These are phyloP conservation scores for Mycena sp. DNA, from an alignment of 1,284 basidiomycete genomes.

Conservation along the genomic window DNA sequence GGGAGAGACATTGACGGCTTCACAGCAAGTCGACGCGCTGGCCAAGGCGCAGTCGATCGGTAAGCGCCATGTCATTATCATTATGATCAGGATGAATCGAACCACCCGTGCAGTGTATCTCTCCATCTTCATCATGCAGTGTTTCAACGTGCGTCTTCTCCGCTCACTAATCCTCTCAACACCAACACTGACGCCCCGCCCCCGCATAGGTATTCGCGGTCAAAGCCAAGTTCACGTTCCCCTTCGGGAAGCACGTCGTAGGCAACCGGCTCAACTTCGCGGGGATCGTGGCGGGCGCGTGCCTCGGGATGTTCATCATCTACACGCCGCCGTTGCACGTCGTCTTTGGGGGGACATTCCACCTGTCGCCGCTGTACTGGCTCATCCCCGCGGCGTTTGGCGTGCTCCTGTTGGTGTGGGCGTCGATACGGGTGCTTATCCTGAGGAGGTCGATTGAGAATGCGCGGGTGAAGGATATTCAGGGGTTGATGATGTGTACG, in stretches of 20 bases:
- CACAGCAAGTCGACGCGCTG: slow-evolving; percentile 65
- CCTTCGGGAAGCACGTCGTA: slow-evolving; percentile 65
- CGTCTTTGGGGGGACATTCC: slow-evolving; percentile 70
- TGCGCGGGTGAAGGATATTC: slow-evolving; percentile 69
- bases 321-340: slow-evolving; percentile 75
- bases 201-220: slow-evolving; percentile 69
- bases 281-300: slow-evolving; percentile 70
- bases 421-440: slow-evolving; percentile 65
- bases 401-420: slow-evolving; percentile 65
- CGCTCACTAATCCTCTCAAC: neutral
- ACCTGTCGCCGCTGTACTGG: slow-evolving; percentile 72
- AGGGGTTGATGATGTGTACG: slow-evolving; percentile 75
- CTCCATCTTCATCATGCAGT: slow-evolving; percentile 73
- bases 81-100: neutral
- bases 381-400: slow-evolving; percentile 72
- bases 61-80: slow-evolving; percentile 33
- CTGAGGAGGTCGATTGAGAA: slow-evolving; percentile 64
- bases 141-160: slow-evolving; percentile 64
- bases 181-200: neutral
- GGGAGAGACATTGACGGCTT: slow-evolving; percentile 57
- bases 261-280: slow-evolving; percentile 72
- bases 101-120: slow-evolving; percentile 56
- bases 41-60: slow-evolving; percentile 70
- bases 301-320: slow-evolving; percentile 72
- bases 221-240: slow-evolving; percentile 69